A percentile compares a stretch with the other conserved stretches of the same genome.
Evolutionary conservation across 2,329 filamentous ascomycete species (phyloP).

Genomic region (Xylariaceae sp.): DNA sequence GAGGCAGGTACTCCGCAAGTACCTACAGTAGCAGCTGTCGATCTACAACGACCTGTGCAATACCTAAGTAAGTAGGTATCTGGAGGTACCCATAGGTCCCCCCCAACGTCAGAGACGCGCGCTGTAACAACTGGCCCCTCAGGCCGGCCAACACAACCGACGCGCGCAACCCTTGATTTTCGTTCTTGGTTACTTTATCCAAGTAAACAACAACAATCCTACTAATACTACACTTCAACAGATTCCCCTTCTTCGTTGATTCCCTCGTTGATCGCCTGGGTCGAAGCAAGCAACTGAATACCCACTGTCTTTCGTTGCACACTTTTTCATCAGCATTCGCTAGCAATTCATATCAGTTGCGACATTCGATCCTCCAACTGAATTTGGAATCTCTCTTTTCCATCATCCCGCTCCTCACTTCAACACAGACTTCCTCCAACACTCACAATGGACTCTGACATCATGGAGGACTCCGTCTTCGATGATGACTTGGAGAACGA

Average conservation of each 20-base stretch:
- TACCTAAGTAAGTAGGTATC: no score
- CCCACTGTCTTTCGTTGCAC: background rate
- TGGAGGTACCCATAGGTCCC: no score
- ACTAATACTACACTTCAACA: constrained; percentile 2
- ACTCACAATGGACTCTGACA: constrained; percentile 61
- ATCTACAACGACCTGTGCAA: no score
- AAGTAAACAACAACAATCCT: constrained; percentile 25
- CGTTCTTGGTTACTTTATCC: no score
- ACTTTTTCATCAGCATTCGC: no score
- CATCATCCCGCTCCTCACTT: background rate
- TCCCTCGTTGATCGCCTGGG: background rate
- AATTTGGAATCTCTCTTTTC: background rate
- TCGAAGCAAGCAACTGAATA: background rate
- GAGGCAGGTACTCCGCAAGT: no score
- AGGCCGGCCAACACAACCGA: constrained; percentile 8
- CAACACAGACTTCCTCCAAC: background rate
- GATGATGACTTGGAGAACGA: constrained; percentile 55
- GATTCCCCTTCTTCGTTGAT: background rate
- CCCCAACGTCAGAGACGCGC: constrained; percentile 2
- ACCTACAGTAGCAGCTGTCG: no score
- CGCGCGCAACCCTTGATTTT: constrained; percentile 21
- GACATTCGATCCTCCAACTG: constrained; percentile 7
- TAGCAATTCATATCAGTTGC: constrained; percentile 16
- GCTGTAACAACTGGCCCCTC: constrained; percentile 11
- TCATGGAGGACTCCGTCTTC: constrained; percentile 67